phyloP scores from a whole-genome alignment of 805 yeast genomes.

The Priceomyces castillae region DNA sequence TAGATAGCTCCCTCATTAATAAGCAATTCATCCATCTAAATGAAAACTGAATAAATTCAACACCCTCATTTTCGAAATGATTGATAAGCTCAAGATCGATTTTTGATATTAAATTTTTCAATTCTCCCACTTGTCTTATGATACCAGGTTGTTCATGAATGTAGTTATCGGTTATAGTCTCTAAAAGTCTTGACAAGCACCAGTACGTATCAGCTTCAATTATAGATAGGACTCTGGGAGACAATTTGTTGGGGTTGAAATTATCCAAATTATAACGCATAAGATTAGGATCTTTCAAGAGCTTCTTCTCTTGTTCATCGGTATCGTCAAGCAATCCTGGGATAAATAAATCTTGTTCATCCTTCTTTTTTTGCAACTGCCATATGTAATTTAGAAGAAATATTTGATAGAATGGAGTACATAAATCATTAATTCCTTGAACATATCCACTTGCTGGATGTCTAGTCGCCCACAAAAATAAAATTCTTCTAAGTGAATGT shows the following conservation, averaged over 20 bases:
- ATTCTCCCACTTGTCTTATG: constrained; percentile 79
- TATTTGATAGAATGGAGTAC: constrained; percentile 89
- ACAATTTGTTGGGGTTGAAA: constrained; percentile 61
- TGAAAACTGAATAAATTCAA: constrained; percentile 94
- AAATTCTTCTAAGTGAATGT: constrained; percentile 70
- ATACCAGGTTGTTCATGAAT: constrained; percentile 99
- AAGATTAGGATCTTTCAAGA: constrained; percentile 26
- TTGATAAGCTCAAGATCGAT: constrained; percentile 71
- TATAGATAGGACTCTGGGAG: constrained; percentile 56
- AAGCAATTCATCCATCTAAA: constrained; percentile 99
- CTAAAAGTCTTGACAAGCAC: constrained; percentile 89
- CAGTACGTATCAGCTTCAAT: constrained; percentile 96
- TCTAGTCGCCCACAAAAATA: constrained; percentile 92
- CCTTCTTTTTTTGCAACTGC: constrained; percentile 34
- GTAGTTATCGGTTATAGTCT: constrained; percentile 94
- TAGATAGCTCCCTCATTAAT: constrained; percentile 86
- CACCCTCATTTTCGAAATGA: constrained; percentile 76
- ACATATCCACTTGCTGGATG: constrained; percentile 98
- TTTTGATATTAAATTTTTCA: constrained; percentile 72
- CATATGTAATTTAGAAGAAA: constrained; percentile 66
- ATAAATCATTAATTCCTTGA: constrained; percentile 93
- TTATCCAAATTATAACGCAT: constrained; percentile 42
- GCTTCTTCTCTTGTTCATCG: constrained; percentile 20
- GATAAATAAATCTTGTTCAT: constrained; percentile 30
- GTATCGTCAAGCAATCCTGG: constrained; percentile 33